Conservation (phyloP, 1,284 basidiomycete species). For the Mycena citricolor region DNA sequence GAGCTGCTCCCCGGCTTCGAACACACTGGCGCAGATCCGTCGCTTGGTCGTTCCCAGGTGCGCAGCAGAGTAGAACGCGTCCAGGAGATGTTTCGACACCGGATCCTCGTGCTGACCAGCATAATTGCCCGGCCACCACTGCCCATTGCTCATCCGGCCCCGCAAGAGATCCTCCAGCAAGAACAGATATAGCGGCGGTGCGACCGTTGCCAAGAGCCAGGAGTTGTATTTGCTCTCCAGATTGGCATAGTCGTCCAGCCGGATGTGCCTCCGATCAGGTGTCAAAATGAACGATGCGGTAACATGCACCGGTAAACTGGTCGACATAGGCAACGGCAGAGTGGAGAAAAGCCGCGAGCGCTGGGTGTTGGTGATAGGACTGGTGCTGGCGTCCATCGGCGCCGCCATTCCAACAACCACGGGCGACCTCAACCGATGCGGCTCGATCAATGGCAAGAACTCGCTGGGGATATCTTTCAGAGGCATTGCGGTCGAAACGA, state of each 20-base stretch:
- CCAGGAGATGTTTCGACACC: constrained; percentile 15
- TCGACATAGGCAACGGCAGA: constrained; percentile 31
- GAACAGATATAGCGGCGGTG: constrained; percentile 17
- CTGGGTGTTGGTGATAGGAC: constrained; percentile 10
- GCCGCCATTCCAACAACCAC: constrained; percentile 16
- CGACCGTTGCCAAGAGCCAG: constrained; percentile 15
- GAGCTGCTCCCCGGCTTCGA: constrained; percentile 13
- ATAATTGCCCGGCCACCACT: constrained; percentile 23
- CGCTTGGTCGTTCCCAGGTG: constrained; percentile 19
- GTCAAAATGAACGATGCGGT: constrained; percentile 34
- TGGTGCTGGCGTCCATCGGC: constrained; percentile 14
- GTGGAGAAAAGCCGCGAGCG: constrained; percentile 28
- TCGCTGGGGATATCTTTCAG: constrained; percentile 15
- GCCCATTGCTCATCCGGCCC: constrained; percentile 13
- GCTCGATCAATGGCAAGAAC: constrained; percentile 9
- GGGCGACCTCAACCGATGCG: constrained; percentile 14
- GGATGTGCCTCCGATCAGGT: constrained; percentile 31
- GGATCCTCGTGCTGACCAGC: constrained; percentile 11
- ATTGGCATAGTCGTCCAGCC: constrained; percentile 22
- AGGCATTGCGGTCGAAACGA: constrained; percentile 6
- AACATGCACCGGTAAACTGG: constrained; percentile 32
- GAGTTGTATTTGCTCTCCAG: constrained; percentile 19
- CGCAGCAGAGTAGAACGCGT: constrained; percentile 17
- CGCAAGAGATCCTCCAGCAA: constrained; percentile 16
- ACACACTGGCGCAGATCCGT: constrained; percentile 18